Evolutionary conservation across 2,329 filamentous ascomycete species (phyloP), one percentile per base, ranked within the genome.

Genomic region (Incumbomyces delicatus): DNA sequence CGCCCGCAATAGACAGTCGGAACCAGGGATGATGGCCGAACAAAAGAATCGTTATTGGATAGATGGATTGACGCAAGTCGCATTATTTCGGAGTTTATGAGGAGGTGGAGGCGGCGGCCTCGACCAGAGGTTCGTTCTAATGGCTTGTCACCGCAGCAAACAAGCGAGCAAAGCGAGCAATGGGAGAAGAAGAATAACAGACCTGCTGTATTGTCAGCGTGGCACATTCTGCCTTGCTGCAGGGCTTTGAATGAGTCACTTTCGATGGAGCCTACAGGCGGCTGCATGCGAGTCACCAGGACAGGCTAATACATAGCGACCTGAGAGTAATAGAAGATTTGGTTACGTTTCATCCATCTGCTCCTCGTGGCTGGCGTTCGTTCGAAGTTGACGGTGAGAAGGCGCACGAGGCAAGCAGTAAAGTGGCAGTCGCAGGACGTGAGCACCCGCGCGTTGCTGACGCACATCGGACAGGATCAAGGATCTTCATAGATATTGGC

Each of bases 61-160:
- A 55, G 53, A 54, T 43, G 49, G 50, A 46, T 47, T 50, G 55
- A 57, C 55, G 52, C 55, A 53, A 52, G 55, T 57, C 55, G 54
- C 44, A 41, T n/a, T 41, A 49, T 52, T 51, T 44, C n/a, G 32
- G 32, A 5, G 31, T 41, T 47, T 49, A 49, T 43, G 39, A 50
- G 47, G 41, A 44, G 43, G 50, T 48, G 27, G n/a, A n/a, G n/a
- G n/a, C n/a, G n/a, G n/a, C n/a, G n/a, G 22, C 22, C 8, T 4
- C 8, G 22, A 27, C 8, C 22, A 27, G 22, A 27, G 22, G 22
- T 27, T 27, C 22, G 22, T 27, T 27, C 22, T 8, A 27, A 27
- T 27, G 22, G 22, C 22, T 27, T 27, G 22, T 27, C 22, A 8
- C 8, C 5, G 22, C 22, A 27, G 8, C 22, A 27, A 27, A 8